Evolutionary conservation across 164 flowering plant genomes (phyloP).

Genomic region (Cinnamomum micranthum): DNA sequence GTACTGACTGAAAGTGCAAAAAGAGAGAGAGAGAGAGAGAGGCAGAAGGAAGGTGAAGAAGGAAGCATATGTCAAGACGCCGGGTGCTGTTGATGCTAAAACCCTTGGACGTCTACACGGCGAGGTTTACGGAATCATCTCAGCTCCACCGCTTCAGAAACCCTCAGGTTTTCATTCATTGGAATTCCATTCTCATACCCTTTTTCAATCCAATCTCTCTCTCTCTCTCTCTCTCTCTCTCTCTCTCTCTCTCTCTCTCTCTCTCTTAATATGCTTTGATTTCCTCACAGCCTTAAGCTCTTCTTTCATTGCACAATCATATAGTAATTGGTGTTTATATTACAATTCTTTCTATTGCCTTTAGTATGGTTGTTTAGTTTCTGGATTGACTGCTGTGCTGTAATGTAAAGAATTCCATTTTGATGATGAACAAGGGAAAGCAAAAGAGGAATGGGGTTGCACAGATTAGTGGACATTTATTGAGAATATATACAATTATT

Average conservation of each 20-base stretch:
- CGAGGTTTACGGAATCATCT: conserved; percentile 16
- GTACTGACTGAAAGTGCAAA: neutral
- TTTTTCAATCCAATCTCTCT: neutral
- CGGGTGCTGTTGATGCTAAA: conserved; percentile 61
- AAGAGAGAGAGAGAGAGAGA: fast-evolving
- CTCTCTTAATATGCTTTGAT: too few relatives aligned
- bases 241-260: neutral
- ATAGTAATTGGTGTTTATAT: too few relatives aligned
- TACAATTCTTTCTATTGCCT: too few relatives aligned
- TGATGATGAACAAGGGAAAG: too few relatives aligned
- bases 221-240: neutral
- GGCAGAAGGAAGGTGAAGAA: neutral
- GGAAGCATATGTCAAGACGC: conserved; percentile 38
- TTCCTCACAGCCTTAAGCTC: too few relatives aligned
- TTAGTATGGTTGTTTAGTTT: too few relatives aligned
- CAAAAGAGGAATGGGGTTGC: too few relatives aligned
- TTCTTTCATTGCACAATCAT: too few relatives aligned
- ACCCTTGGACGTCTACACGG: conserved; percentile 47
- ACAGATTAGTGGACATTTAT: too few relatives aligned
- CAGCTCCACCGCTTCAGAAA: conserved; percentile 27
- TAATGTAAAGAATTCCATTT: too few relatives aligned
- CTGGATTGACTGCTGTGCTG: too few relatives aligned
- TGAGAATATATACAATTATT: too few relatives aligned
- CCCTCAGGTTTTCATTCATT: conserved; percentile 33
- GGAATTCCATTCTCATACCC: neutral